Base-by-base conservation (phyloP, 768 basidiomycete genomes). In the Lentinula sp. region DNA sequence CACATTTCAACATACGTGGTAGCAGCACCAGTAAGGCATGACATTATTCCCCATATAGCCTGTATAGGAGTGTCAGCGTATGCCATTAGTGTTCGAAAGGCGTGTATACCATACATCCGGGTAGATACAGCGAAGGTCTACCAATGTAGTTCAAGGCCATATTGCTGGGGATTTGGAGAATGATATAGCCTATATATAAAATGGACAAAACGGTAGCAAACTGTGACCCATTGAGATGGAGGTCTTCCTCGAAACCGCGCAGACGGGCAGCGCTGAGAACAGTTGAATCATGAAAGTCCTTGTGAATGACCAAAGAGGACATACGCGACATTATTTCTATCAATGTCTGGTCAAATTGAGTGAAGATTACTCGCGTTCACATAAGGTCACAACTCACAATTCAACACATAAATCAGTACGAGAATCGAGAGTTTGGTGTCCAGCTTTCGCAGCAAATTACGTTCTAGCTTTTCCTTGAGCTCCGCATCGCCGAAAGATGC, bases 91-190 rank as follows among this genome's bases (percentile, higher is more conserved):
- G 83, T 88, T 46, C 83, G 66, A 23, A 77, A 15, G 85, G 86
- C 13, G 15, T 13, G 16, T 3, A 85, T 78, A 79, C 73, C 88
- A 91, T 90, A 64, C 86, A 88, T 48, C 67, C 67, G 0, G 88
- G 85, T 2, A 90, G 76, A 69, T 90, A 88, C 62, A 85, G 66
- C 2, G 88, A 90, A 1, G 88, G 90, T 67, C 79, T 75, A 46
- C 86, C 89, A 16, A 88, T 81, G 66, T 81, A 76, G 67, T 89
- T 85, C 46, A 92, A 70, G 64, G 90, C 82, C 83, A 91, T 89
- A 64, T 91, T 92, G 16, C 89, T 91, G 45, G 89, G 89, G 58
- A 91, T 80, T 69, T 91, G 90, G 88, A 90, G 90, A 42, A 89
- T 71, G 61, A 87, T 87, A 67, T 91, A 91, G 10, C 89, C 81